A percentile compares a stretch with the other conserved stretches of the same genome.
These are phyloP conservation scores for Kuraishia floccosa DNA, from an alignment of 805 yeast species.

Conservation along the genomic window DNA sequence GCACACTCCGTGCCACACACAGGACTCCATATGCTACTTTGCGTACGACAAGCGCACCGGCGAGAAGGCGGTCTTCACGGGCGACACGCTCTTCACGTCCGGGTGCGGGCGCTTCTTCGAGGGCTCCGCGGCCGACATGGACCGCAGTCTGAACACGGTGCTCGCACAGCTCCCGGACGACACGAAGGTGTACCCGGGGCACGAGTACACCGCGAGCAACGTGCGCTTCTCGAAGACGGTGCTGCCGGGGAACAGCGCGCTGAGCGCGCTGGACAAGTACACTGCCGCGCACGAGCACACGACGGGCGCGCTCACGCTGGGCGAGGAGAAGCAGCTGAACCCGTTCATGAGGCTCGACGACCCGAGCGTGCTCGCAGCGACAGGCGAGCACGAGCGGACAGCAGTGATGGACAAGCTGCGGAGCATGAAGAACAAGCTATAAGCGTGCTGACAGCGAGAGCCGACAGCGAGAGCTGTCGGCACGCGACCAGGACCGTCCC, in stretches of 20 bases:
- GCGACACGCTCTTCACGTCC: conserved; percentile 87
- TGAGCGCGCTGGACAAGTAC: conserved; percentile 41
- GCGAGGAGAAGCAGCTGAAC: conserved; percentile 71
- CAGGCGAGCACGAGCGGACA: conserved; percentile 37
- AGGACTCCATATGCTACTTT: conserved; percentile 86
- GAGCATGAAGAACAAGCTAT: conserved; percentile 58
- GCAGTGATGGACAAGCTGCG: conserved; percentile 68
- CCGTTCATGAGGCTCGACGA: conserved; percentile 83
- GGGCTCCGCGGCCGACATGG: conserved; percentile 79
- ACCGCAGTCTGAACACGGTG: conserved; percentile 44
- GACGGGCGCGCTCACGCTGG: conserved; percentile 80
- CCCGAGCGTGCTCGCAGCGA: conserved; percentile 43
- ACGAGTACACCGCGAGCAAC: conserved; percentile 84
- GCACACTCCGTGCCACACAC: conserved; percentile 97
- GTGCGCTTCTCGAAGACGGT: conserved; percentile 66
- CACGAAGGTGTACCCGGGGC: conserved; percentile 85
- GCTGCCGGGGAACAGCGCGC: conserved; percentile 35
- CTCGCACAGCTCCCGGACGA: conserved; percentile 54
- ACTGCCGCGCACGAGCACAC: conserved; percentile 50
- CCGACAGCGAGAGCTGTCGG: too few relatives aligned
- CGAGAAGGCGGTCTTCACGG: conserved; percentile 78
- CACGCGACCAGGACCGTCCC: too few relatives aligned
- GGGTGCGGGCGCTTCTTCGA: conserved; percentile 98
- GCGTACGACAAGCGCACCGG: conserved; percentile 53
- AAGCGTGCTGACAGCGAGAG: conserved; percentile 3